Conservation (phyloP, 257 asterid species). For the Nicotiana tabacum region DNA sequence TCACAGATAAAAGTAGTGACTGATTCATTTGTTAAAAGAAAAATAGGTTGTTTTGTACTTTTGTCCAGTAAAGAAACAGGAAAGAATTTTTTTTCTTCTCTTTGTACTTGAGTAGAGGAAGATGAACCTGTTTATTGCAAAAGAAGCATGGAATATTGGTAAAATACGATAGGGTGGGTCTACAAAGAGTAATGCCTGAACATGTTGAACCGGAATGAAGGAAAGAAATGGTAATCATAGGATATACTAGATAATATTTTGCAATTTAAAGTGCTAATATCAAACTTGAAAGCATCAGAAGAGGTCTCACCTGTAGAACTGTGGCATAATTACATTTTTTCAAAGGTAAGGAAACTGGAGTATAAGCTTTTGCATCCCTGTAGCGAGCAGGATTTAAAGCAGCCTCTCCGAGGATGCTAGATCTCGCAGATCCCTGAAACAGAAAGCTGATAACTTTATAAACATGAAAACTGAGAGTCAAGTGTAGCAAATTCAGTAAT, state of each 20-base stretch:
- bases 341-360: conserved; percentile 36
- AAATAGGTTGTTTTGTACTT: background rate
- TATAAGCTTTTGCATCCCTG: conserved; percentile 24
- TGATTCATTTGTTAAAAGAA: background rate
- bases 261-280: background rate
- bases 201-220: background rate
- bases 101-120: background rate
- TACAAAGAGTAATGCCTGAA: background rate
- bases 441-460: background rate
- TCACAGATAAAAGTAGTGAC: background rate
- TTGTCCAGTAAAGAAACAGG: background rate
- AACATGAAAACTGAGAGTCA: background rate
- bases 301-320: conserved; percentile 30
- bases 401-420: conserved; percentile 41
- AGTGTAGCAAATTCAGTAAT: background rate
- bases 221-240: background rate
- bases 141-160: background rate
- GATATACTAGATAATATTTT: background rate
- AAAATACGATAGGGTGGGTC: background rate
- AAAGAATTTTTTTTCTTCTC: too few relatives aligned
- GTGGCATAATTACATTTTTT: conserved; percentile 34
- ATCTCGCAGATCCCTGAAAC: conserved; percentile 35
- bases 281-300: conserved; percentile 7
- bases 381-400: conserved; percentile 28
- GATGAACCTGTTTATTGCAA: background rate